These are phyloP conservation scores for Pyrenophora teres DNA, from an alignment of 2,329 filamentous ascomycete genomes.

Conservation along the genomic window DNA sequence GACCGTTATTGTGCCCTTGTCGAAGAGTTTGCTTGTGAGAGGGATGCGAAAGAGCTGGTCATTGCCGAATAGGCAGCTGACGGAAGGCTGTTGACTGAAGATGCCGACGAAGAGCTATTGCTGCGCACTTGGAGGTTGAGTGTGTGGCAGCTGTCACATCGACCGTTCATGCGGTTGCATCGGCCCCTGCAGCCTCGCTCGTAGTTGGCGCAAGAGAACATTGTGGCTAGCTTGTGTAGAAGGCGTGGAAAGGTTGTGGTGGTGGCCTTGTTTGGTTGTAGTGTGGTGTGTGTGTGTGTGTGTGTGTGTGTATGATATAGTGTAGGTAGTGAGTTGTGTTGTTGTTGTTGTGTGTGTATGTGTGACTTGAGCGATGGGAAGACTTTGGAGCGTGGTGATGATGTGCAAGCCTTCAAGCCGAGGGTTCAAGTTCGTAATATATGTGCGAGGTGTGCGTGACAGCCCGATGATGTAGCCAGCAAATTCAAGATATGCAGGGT, in stretches of 20 bases:
- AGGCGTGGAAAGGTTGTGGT: background rate
- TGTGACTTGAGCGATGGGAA: background rate
- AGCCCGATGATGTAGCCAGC: conserved; percentile 39
- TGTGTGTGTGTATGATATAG: background rate
- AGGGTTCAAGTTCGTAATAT: conserved; percentile 27
- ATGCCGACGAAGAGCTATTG: conserved; percentile 39
- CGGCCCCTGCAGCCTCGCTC: conserved; percentile 51
- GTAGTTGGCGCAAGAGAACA: conserved; percentile 54
- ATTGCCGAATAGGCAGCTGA: conserved; percentile 45
- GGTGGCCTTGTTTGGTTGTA: background rate
- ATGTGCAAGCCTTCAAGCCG: conserved; percentile 1
- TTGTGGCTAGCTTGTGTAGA: conserved; percentile 25
- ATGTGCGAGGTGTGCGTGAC: conserved; percentile 24
- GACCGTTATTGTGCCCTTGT: conserved; percentile 29
- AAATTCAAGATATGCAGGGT: conserved; percentile 30
- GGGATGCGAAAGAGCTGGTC: conserved; percentile 49
- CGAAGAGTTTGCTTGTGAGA: conserved; percentile 36
- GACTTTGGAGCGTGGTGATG: conserved; percentile 4
- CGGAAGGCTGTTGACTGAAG: conserved; percentile 32
- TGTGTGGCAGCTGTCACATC: conserved; percentile 47
- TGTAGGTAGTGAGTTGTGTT: background rate
- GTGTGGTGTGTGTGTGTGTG: background rate
- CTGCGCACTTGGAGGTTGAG: conserved; percentile 48
- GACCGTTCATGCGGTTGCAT: conserved; percentile 45
- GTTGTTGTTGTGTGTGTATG: background rate